Evolutionary conservation across 345 rosid genomes (phyloP), one percentile per base, ranked within the genome.

Genomic region (Brassica cretica): DNA sequence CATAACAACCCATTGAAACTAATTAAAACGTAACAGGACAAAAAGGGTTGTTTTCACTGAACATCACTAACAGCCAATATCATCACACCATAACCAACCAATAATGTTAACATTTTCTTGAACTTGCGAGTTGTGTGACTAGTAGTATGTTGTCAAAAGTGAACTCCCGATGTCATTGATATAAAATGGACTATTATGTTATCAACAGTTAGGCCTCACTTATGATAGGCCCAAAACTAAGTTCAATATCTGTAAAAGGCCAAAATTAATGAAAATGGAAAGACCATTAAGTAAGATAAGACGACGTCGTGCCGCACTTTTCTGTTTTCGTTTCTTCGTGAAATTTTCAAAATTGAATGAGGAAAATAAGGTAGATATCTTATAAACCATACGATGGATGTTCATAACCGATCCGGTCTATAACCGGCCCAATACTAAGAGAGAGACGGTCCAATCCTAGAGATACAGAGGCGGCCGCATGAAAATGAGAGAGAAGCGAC

Each of bases 1-100:
- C 58, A 58, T 41, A 67, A 66, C 73, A 75, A 70, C 32, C 80
- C 66, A 77, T 75, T 70, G 21, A 64, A 51, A 63, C 37, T 69
- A 62, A n/a, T 66, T 24, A 15, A 69, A 51, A 70, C 56, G 53
- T 51, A 15, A 64, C 21, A 68, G 12, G 33, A 21, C 27, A 60
- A 24, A 69, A 24, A 24, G 10, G 70, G 32, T 63, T 77, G 75
- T 63, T 63, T 63, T 41, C 55, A 70, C 53, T 63, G 51, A 69
- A 62, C 64, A 70, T 51, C 75, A 70, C 64, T 60, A 59, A 66
- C 78, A 74, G 63, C 71, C 71, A 53, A 27, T 33, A 75, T 66
- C 41, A 66, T 67, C 67, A 58, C 56, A 21, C 39, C 41, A 16
- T 64, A 64, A 66, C 66, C 46, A 44, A 76, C 68, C 68, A 19